phyloP scores from a whole-genome alignment of 176 grass and related monocot species.

The Zoysia japonica region DNA sequence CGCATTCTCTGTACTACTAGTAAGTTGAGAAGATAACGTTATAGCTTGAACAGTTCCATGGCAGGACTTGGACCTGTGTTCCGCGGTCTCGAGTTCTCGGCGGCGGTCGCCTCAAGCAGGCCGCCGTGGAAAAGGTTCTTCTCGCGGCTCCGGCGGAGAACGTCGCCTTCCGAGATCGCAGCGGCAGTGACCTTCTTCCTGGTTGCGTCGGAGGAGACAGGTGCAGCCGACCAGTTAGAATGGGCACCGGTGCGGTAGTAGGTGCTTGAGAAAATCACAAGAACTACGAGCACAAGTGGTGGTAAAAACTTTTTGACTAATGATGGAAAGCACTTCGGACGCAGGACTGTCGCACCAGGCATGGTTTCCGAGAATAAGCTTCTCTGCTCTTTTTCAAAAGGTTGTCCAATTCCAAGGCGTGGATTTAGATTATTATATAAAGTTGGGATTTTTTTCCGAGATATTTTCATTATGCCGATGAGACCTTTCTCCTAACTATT shows the following conservation, averaged over 20 bases:
- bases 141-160: not conserved
- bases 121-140: conserved; percentile 7
- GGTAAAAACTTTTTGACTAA: conserved; percentile 18
- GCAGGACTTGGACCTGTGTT: conserved; percentile 31
- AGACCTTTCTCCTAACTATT: not conserved
- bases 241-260: not conserved
- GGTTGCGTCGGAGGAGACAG: conserved; percentile 27
- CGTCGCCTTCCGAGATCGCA: not conserved
- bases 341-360: not conserved
- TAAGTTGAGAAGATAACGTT: not conserved
- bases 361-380: not conserved
- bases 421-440: not conserved
- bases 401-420: conserved; percentile 23
- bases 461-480: not conserved
- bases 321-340: not conserved
- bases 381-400: not conserved
- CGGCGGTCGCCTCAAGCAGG: conserved; percentile 9
- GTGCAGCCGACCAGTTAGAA: not conserved
- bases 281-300: not conserved
- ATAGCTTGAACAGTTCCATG: conserved; percentile 3
- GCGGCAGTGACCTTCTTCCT: not conserved
- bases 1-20: not conserved
- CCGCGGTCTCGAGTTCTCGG: not conserved
- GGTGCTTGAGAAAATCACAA: not conserved
- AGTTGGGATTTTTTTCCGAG: not conserved